phyloP scores from a whole-genome alignment of 2,329 filamentous ascomycete genomes.

The Botryotinia narcissicola region DNA sequence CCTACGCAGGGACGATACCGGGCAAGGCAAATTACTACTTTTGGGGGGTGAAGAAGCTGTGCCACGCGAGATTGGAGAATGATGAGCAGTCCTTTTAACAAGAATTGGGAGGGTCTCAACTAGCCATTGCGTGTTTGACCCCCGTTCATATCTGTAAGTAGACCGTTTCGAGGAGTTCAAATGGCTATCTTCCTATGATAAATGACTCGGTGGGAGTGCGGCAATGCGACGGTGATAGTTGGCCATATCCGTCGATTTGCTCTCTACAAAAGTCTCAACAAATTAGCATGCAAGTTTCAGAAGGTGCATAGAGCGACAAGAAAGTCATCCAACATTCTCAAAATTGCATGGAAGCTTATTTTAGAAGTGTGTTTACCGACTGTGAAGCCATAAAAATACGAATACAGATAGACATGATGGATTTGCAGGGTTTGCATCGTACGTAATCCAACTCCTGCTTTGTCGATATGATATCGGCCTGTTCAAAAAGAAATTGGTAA shows the following conservation, averaged over 20 bases:
- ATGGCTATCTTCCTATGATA: background rate
- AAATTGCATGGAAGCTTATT: background rate
- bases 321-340: background rate
- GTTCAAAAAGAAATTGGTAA: background rate
- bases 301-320: background rate
- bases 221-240: background rate
- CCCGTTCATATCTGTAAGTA: background rate
- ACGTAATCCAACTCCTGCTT: background rate
- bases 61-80: background rate
- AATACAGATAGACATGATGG: background rate
- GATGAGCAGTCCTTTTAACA: background rate
- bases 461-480: background rate
- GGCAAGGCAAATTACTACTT: background rate
- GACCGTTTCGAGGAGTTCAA: background rate
- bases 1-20: background rate
- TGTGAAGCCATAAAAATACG: background rate
- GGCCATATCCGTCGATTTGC: background rate
- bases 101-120: background rate
- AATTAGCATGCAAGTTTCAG: slow-evolving; percentile 4
- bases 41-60: background rate
- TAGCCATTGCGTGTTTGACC: background rate
- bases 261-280: background rate
- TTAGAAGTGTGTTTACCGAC: background rate
- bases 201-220: background rate
- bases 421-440: too few relatives aligned